Base-by-base conservation (phyloP, 495 filamentous ascomycete genomes). In the Penicillium cinerascens region DNA sequence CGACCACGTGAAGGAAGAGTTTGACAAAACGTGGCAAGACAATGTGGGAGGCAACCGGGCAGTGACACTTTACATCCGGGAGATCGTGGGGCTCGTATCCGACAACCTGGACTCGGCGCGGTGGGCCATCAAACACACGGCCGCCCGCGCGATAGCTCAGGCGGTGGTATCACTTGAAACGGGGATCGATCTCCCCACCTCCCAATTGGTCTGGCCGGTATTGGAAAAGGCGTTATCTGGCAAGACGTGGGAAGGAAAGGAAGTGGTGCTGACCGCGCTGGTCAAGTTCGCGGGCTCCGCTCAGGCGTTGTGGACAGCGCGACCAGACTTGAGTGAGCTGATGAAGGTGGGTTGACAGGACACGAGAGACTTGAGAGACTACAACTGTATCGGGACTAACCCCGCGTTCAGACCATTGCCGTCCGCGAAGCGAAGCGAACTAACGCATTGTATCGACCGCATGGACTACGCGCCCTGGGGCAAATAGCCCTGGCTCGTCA, bases 161-260 rank as follows among this genome's bases (percentile, higher is more conserved):
- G 81, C 83, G n/a, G 79, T 88, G 20, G 79, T 69, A 23, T 82
- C 82, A 6, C 70, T 85, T 18, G 81, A 82, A 27, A 68, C 63
- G 11, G 80, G 85, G 48, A 77, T 90, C 16, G 73, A 74, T 56
- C 66, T 74, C 26, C 42, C 65, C 7, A 83, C 86, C 40, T 75
- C 87, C 26, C 74, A 80, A 59, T 72, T 77, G 10, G 60, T 96
- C 17, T 98, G 91, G 90, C 89, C 89, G 0, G 81, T 84, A 0
- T 74, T 95, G 20, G 88, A 96, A 39, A 87, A 85, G 60, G 84
- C 91, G 2, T 63, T 96, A 45, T 76, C 80, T 15, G 86, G 95
- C 18, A 97, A 95, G 71, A 95, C 91, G 4, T 98, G 95, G 81
- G 84, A 88, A 9, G 91, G 90, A 8, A 98, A 98, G 70, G 93